Evolutionary conservation across 2,329 filamentous ascomycete species (phyloP).

Genomic region (Chaetothyriales sp.): DNA sequence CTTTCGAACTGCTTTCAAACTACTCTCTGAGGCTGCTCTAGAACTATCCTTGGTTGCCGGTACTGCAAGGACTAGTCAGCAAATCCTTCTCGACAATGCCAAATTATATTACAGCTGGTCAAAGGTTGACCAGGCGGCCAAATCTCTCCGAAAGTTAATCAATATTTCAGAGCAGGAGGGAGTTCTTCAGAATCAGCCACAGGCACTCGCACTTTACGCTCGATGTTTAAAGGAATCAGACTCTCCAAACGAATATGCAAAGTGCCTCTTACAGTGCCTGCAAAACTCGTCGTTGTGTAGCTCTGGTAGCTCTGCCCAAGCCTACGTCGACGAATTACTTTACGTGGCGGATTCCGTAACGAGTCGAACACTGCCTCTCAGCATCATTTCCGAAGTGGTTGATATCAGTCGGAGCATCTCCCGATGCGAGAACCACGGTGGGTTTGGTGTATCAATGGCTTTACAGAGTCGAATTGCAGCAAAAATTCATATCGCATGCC

Average conservation of each 20-base stretch:
- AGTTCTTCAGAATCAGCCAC: slow-evolving; percentile 69
- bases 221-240: slow-evolving; percentile 66
- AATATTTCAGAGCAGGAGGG: slow-evolving; percentile 64
- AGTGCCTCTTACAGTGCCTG: slow-evolving; percentile 45
- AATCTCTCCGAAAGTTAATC: slow-evolving; percentile 64
- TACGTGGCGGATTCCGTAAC: slow-evolving; percentile 37
- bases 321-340: slow-evolving; percentile 31
- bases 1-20: slow-evolving; percentile 45
- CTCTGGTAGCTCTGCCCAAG: slow-evolving; percentile 21
- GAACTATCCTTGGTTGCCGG: slow-evolving; percentile 71
- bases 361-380: slow-evolving; percentile 54
- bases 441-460: slow-evolving; percentile 56
- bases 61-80: slow-evolving; percentile 62
- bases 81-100: slow-evolving; percentile 70
- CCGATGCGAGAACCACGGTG: slow-evolving; percentile 59
- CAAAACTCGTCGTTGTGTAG: slow-evolving; percentile 30
- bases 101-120: slow-evolving; percentile 64
- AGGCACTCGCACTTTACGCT: slow-evolving; percentile 75
- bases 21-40: slow-evolving; percentile 50
- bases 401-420: slow-evolving; percentile 53
- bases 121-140: slow-evolving; percentile 60
- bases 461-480: neutral
- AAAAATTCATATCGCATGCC: neutral
- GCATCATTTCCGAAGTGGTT: slow-evolving; percentile 59
- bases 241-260: slow-evolving; percentile 65